Evolutionary conservation across 2,329 filamentous ascomycete species (phyloP), one percentile per base, ranked within the genome.

Genomic region (Myriangium duriaei): DNA sequence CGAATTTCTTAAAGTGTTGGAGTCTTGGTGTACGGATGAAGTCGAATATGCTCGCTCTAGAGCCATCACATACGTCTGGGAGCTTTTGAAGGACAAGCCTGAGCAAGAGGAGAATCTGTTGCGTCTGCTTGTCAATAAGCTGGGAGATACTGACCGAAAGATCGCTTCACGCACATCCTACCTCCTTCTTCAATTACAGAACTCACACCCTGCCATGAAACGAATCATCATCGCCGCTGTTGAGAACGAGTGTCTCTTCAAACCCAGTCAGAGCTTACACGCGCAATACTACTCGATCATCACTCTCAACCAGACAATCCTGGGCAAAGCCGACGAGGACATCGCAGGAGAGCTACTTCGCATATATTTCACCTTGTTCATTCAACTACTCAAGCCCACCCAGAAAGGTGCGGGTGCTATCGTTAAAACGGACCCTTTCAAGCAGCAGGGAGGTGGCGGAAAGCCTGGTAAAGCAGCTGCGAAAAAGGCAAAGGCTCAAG

Each of bases 271-370:
- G 59, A 88, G 76, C 52, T 69, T 80, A 24, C 82, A 92, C 49
- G 84, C 88, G 29, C 92, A 84, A 55, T 98, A 98, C 62, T 95
- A 94, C 59, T 87, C 85, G 21, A 79, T 94, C 57, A 95, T 95
- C 56, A 96, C 91, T 0, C 69, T 98, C 34, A 98, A 98, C 57
- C 92, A 98, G 62, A 96, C 88, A 0, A 87, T 96, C 34, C 62
- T 98, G 34, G 93, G 83, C 57, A 73, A 64, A 39, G 91, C 81
- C 51, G 88, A 96, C 53, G 79, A 86, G 28, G 69, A 75, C 12
- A 72, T 93, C 12, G 87, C 87, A 5, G 79, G 81, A 52, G 75
- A 80, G 37, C 68, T 98, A 11, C 67, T 98, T 28, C 76, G 83
- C 37, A 87, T 96, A 31, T 98, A 96, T 63, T 98, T 98, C 56